Percentiles rank a stretch among this genome's conserved stretches.
These are phyloP conservation scores for Penicillium fimorum DNA, from an alignment of 495 filamentous ascomycete species.

Conservation along the genomic window DNA sequence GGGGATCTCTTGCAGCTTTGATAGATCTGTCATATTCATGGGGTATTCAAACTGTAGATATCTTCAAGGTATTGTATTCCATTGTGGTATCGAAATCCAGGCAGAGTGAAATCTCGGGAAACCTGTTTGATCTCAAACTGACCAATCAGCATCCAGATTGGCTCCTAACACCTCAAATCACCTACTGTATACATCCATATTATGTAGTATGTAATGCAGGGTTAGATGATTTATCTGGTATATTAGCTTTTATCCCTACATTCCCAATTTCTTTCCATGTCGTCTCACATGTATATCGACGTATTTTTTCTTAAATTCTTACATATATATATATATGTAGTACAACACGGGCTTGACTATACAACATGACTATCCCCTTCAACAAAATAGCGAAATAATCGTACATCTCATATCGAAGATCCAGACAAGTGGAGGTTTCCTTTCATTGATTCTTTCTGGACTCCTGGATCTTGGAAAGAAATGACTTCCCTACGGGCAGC, in stretches of 20 bases:
- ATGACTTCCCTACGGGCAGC: conserved; percentile 43
- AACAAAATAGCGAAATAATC: not conserved
- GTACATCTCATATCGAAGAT: not conserved
- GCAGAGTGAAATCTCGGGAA: not conserved
- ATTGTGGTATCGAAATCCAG: not conserved
- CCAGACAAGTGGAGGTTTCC: conserved; percentile 1
- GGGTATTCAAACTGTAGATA: not conserved
- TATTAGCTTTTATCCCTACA: too few relatives aligned
- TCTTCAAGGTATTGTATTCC: not conserved
- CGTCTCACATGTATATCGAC: too few relatives aligned
- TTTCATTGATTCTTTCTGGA: conserved; percentile 18
- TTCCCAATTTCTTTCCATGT: too few relatives aligned
- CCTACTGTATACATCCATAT: not conserved
- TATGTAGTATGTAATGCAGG: not conserved
- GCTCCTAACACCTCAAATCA: not conserved
- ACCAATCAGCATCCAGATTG: not conserved
- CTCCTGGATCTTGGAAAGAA: conserved; percentile 32
- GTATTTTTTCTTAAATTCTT: not conserved
- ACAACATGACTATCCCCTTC: not conserved
- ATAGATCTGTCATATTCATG: not conserved
- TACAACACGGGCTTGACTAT: not conserved
- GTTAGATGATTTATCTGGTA: not conserved
- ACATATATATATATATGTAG: not conserved
- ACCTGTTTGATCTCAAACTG: not conserved
- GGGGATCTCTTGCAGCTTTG: conserved; percentile 24